Evolutionary conservation across 257 asterid species (phyloP).

Genomic region (Cordia subcordata): DNA sequence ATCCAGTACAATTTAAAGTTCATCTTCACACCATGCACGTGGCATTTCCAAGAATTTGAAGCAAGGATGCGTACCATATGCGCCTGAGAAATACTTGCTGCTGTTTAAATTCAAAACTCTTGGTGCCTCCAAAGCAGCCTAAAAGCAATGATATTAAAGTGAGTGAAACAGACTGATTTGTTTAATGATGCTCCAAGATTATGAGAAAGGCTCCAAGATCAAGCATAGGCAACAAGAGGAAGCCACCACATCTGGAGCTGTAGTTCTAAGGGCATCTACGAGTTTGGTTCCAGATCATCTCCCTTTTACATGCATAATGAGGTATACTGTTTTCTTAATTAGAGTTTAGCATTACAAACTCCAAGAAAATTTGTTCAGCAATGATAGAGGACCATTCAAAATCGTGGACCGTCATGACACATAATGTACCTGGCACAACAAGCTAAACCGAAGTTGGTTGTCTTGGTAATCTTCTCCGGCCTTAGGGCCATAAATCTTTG

Average conservation of each 20-base stretch:
- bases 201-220: no score
- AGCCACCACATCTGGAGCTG: no score
- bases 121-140: constrained; percentile 97
- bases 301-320: no score
- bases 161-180: not conserved
- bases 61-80: constrained; percentile 53
- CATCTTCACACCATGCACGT: not conserved
- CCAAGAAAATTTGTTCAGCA: no score
- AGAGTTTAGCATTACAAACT: no score
- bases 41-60: not conserved
- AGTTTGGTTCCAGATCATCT: no score
- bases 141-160: constrained; percentile 18
- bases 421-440: constrained; percentile 73
- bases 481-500: constrained; percentile 81
- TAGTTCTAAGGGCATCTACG: no score
- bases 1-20: not conserved
- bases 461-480: constrained; percentile 83
- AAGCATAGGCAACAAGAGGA: no score
- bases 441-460: constrained; percentile 78
- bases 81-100: constrained; percentile 75
- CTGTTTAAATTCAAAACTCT: constrained; percentile 57
- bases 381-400: no score
- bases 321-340: no score
- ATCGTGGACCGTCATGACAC: no score
- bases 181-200: no score